These are phyloP conservation scores for Reticulascus tulasneorum DNA, from an alignment of 2,329 filamentous ascomycete genomes.

Conservation along the genomic window DNA sequence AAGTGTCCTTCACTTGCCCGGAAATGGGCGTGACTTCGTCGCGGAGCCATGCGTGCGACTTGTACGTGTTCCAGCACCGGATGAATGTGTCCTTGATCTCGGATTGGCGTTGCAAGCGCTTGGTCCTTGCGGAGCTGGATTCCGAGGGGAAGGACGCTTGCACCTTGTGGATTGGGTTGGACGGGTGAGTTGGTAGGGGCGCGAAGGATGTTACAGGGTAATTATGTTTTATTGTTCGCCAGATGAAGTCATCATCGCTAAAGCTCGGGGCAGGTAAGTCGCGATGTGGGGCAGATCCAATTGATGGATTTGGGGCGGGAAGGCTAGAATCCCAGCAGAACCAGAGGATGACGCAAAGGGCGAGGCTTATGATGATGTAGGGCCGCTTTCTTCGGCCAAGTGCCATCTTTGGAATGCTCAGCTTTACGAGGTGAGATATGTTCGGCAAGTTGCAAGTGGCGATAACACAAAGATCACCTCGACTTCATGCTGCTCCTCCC, in stretches of 20 bases:
- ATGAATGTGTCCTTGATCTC: slow-evolving; percentile 38
- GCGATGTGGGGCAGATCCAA: not conserved
- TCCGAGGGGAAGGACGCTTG: slow-evolving; percentile 26
- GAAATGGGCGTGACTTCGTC: slow-evolving; percentile 49
- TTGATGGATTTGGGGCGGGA: not conserved
- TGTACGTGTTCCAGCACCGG: slow-evolving; percentile 48
- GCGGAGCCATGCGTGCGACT: slow-evolving; percentile 44
- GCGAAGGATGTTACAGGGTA: slow-evolving; percentile 19
- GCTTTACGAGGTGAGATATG: no score
- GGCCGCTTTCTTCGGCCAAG: no score
- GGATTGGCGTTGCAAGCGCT: slow-evolving; percentile 23
- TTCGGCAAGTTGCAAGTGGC: no score
- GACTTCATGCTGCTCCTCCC: no score
- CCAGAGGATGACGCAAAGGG: slow-evolving; percentile 5
- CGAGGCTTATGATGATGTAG: slow-evolving; percentile 1
- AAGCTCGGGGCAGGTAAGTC: no score
- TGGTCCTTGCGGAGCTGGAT: slow-evolving; percentile 13
- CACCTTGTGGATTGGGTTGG: slow-evolving; percentile 26
- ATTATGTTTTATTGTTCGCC: slow-evolving; percentile 16
- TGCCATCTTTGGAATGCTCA: no score
- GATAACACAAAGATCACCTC: no score
- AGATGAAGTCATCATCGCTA: no score
- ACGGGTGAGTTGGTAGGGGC: slow-evolving; percentile 24
- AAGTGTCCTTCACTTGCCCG: slow-evolving; percentile 41
- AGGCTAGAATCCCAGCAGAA: slow-evolving; percentile 3